A percentile compares a stretch with the other conserved stretches of the same genome.
Conservation (phyloP, 148 eudicot species). For the Vaccinium macrocarpon region DNA sequence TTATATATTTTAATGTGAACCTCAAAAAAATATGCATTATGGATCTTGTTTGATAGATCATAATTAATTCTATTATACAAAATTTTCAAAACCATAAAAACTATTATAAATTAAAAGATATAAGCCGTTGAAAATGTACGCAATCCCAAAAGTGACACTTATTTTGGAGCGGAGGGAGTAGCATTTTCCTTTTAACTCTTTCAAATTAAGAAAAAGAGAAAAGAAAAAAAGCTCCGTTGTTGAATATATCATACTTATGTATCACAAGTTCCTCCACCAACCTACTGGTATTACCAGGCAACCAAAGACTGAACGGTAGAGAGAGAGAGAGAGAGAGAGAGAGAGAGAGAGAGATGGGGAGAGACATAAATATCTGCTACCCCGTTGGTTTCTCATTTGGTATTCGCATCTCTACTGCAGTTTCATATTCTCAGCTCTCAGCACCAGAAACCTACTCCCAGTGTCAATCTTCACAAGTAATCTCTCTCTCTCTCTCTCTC, state of each 20-base stretch:
- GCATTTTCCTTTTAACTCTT: too few relatives aligned
- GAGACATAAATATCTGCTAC: background rate
- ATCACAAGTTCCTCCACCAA: conserved; percentile 6
- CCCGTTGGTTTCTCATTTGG: background rate
- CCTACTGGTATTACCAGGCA: background rate
- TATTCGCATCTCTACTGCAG: background rate
- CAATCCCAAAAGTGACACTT: too few relatives aligned
- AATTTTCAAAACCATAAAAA: too few relatives aligned
- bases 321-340: background rate
- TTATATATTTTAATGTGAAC: too few relatives aligned
- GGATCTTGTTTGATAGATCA: too few relatives aligned
- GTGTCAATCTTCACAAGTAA: background rate
- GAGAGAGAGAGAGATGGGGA: background rate
- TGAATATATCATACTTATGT: background rate
- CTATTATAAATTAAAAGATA: too few relatives aligned
- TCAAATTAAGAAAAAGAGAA: too few relatives aligned
- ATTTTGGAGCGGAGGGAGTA: too few relatives aligned
- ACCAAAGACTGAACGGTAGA: background rate
- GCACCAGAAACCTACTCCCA: background rate
- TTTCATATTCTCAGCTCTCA: conserved; percentile 5
- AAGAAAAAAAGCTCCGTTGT: background rate
- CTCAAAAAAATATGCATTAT: too few relatives aligned
- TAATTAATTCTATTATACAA: too few relatives aligned
- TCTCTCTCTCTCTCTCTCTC: conserved; percentile 6
- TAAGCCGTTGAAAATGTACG: too few relatives aligned